Conservation (phyloP, 768 basidiomycete genomes). For the Phlegmacium glaucopus region DNA sequence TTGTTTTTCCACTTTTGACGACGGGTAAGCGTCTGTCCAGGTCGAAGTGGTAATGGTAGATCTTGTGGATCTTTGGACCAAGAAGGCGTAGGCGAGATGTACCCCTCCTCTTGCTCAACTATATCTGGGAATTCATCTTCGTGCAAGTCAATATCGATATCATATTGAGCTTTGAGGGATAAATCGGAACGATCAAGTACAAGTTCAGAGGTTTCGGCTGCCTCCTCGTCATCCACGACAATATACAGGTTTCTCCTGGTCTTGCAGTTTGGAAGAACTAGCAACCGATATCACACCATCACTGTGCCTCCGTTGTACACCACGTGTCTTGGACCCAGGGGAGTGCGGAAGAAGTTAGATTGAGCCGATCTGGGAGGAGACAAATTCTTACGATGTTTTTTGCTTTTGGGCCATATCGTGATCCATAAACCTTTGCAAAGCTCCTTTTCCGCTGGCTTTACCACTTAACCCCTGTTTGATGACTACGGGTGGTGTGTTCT, state of each 20-base stretch:
- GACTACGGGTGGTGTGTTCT: slow-evolving; percentile 8
- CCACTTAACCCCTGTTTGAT: slow-evolving; percentile 35
- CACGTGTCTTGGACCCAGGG: slow-evolving; percentile 5
- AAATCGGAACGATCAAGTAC: slow-evolving; percentile 24
- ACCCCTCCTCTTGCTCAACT: slow-evolving; percentile 78
- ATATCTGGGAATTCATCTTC: slow-evolving; percentile 38
- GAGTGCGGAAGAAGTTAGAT: slow-evolving; percentile 36
- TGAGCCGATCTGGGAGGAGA: slow-evolving; percentile 20
- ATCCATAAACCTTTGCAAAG: slow-evolving; percentile 64
- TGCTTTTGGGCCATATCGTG: slow-evolving; percentile 53
- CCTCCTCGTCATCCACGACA: slow-evolving; percentile 24
- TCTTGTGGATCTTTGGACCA: slow-evolving; percentile 56
- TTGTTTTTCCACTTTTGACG: slow-evolving; percentile 6
- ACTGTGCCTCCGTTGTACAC: slow-evolving; percentile 17
- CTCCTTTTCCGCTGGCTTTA: slow-evolving; percentile 72
- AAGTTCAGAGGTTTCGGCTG: slow-evolving; percentile 12
- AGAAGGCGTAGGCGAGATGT: slow-evolving; percentile 68
- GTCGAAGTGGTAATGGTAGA: slow-evolving; percentile 59
- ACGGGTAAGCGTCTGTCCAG: slow-evolving; percentile 9
- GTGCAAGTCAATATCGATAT: slow-evolving; percentile 33
- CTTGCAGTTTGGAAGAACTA: slow-evolving; percentile 33
- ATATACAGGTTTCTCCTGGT: slow-evolving; percentile 42
- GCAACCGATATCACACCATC: slow-evolving; percentile 15
- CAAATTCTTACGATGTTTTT: slow-evolving; percentile 27
- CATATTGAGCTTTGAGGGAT: slow-evolving; percentile 36